Evolutionary conservation across 768 basidiomycete species (phyloP).

Genomic region (Leccinellum albellum): DNA sequence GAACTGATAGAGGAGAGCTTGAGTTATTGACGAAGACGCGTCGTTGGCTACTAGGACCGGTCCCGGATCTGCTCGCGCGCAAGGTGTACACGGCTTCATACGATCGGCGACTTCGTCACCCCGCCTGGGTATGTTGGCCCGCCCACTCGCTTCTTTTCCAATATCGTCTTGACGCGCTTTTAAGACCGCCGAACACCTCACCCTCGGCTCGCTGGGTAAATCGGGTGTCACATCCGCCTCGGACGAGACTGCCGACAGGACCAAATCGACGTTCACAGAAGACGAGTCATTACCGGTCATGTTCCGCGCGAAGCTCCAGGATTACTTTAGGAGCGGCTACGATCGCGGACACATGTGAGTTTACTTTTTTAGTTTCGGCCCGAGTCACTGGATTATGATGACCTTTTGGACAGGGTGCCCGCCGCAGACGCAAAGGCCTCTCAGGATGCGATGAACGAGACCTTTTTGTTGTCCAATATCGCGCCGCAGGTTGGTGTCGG

Average conservation of each 20-base stretch:
- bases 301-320: slow-evolving; percentile 82
- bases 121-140: slow-evolving; percentile 72
- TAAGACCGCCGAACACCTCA: slow-evolving; percentile 95
- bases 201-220: slow-evolving; percentile 65
- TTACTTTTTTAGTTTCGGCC: not conserved
- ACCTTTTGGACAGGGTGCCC: slow-evolving; percentile 63
- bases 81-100: slow-evolving; percentile 87
- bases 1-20: no score
- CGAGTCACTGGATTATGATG: not conserved
- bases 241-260: slow-evolving; percentile 57
- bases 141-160: no score
- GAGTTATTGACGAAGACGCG: slow-evolving; percentile 2
- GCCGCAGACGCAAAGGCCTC: slow-evolving; percentile 93
- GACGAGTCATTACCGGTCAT: slow-evolving; percentile 70
- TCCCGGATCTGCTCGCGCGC: slow-evolving; percentile 73
- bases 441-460: slow-evolving; percentile 95
- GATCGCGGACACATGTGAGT: slow-evolving; percentile 95
- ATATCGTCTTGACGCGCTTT: not conserved
- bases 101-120: slow-evolving; percentile 86
- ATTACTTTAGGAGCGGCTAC: slow-evolving; percentile 92
- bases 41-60: slow-evolving; percentile 57
- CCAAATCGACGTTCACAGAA: slow-evolving; percentile 77
- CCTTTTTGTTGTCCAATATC: slow-evolving; percentile 91
- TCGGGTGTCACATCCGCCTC: slow-evolving; percentile 35
- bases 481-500: slow-evolving; percentile 98